Evolutionary conservation across 2,329 filamentous ascomycete genomes (phyloP).

Genomic region (Colletotrichum sp.): DNA sequence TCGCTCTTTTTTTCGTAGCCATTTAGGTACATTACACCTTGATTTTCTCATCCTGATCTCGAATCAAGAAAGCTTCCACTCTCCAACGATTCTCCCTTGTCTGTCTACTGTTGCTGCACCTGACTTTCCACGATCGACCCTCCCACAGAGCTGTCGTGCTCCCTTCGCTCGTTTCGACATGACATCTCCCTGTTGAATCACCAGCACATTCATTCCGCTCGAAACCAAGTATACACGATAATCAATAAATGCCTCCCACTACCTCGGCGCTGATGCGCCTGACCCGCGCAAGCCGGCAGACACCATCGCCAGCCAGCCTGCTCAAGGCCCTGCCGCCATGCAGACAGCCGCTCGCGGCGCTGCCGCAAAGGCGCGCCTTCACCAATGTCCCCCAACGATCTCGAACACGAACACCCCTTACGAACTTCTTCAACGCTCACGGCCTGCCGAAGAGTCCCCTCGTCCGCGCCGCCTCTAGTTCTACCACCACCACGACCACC

Average conservation of each 20-base stretch:
- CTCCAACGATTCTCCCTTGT: background rate
- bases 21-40: background rate
- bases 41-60: background rate
- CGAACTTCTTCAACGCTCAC: slow-evolving; percentile 20
- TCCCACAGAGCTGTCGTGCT: background rate
- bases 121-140: background rate
- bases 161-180: slow-evolving; percentile 12
- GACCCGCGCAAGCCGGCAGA: background rate
- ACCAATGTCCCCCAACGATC: slow-evolving; percentile 8
- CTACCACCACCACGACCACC: slow-evolving; percentile 48
- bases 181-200: background rate
- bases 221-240: background rate
- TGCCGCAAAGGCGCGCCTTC: slow-evolving; percentile 18
- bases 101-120: background rate
- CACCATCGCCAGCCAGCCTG: background rate
- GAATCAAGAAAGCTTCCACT: background rate
- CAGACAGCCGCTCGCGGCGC: background rate
- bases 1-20: background rate
- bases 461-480: slow-evolving; percentile 52
- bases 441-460: slow-evolving; percentile 21
- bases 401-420: slow-evolving; percentile 4
- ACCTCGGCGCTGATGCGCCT: slow-evolving; percentile 19
- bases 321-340: slow-evolving; percentile 2
- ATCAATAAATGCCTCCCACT: slow-evolving; percentile 16
- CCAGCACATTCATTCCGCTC: background rate